Percentiles rank a stretch among this genome's conserved stretches.
These are phyloP conservation scores for Asterella californica DNA, from an alignment of 225 moss, liverwort and hornwort species.

Conservation along the genomic window DNA sequence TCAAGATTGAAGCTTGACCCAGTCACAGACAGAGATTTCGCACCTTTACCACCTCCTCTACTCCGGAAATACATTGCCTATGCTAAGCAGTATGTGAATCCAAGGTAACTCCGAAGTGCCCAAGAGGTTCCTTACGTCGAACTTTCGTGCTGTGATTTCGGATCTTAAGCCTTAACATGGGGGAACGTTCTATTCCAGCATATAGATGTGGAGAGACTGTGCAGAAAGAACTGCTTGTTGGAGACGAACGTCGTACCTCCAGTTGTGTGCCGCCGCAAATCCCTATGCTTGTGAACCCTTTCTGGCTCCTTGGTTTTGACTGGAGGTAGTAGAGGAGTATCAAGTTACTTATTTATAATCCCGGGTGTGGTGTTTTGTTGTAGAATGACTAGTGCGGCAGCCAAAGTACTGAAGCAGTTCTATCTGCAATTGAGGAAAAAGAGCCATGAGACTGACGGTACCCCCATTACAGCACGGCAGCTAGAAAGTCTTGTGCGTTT, in stretches of 20 bases:
- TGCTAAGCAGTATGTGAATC: conserved; percentile 77
- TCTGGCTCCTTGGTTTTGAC: too few relatives aligned
- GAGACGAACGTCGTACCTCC: too few relatives aligned
- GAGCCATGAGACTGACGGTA: conserved; percentile 72
- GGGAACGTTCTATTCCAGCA: too few relatives aligned
- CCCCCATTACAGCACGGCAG: conserved; percentile 95
- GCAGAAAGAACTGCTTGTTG: too few relatives aligned
- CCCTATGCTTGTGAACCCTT: too few relatives aligned
- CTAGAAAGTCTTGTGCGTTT: conserved; percentile 96
- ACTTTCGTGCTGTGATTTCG: not conserved
- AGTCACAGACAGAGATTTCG: conserved; percentile 60
- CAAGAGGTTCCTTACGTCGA: not conserved
- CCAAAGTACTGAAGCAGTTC: conserved; percentile 83
- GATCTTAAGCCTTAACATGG: not conserved
- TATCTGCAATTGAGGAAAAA: conserved; percentile 82
- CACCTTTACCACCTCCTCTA: conserved; percentile 71
- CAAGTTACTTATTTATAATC: too few relatives aligned
- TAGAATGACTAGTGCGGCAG: conserved; percentile 86
- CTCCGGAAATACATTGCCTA: conserved; percentile 93
- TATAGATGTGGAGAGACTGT: too few relatives aligned
- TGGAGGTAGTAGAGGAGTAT: too few relatives aligned
- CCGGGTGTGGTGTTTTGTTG: not conserved
- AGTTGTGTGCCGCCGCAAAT: too few relatives aligned
- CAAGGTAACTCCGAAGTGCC: conserved; percentile 47
- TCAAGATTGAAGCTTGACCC: conserved; percentile 78